A percentile compares a stretch with the other conserved stretches of the same genome.
These are phyloP conservation scores for Fallopia convolvulus DNA, from an alignment of 148 eudicot species.

Conservation along the genomic window DNA sequence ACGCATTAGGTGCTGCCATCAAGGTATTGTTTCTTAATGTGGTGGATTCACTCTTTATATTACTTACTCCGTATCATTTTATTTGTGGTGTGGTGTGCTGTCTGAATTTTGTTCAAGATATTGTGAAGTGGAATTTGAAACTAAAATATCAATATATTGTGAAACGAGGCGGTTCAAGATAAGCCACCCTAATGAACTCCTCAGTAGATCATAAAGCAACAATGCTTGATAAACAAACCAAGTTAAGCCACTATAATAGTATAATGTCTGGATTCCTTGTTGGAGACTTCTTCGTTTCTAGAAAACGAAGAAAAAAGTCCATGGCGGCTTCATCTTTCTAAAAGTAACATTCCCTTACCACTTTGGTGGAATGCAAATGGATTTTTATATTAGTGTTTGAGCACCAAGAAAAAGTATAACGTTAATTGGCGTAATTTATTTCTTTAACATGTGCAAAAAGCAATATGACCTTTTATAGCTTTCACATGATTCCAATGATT, in stretches of 20 bases:
- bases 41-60: too few species aligned
- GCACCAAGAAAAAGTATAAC: slow-evolving; percentile 3
- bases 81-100: too few species aligned
- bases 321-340: not conserved
- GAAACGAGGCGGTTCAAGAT: too few species aligned
- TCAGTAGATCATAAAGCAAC: too few species aligned
- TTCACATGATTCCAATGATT: not conserved
- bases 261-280: not conserved
- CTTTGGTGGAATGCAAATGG: not conserved
- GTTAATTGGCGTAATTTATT: not conserved
- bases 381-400: not conserved
- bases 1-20: too few species aligned
- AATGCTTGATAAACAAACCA: not conserved
- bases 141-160: too few species aligned
- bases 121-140: too few species aligned
- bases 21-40: too few species aligned
- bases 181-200: too few species aligned
- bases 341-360: not conserved
- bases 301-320: not conserved
- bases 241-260: not conserved
- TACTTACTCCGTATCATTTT: too few species aligned
- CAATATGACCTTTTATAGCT: not conserved
- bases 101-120: too few species aligned
- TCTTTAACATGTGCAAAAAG: not conserved
- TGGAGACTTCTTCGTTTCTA: not conserved